Conservation (phyloP, 2,329 filamentous ascomycete genomes). For the Xylariaceae sp. region DNA sequence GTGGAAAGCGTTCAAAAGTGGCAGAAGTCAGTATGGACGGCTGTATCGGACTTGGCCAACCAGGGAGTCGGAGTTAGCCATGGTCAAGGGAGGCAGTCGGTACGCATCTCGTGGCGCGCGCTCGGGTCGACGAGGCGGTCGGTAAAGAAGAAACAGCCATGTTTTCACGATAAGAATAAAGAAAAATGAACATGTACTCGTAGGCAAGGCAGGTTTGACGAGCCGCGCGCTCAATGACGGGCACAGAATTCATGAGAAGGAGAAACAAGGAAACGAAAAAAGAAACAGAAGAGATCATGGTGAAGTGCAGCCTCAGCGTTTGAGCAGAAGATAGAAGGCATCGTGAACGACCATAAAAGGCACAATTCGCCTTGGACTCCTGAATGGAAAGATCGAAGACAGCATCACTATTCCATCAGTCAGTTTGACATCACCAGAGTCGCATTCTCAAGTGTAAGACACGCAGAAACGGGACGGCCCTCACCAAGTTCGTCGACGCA, state of each 20-base stretch:
- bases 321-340: neutral
- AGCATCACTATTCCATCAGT: conserved; percentile 16
- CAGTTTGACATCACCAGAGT: conserved; percentile 11
- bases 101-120: conserved; percentile 17
- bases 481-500: conserved; percentile 19
- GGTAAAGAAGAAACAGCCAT: conserved; percentile 12
- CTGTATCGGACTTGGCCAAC: conserved; percentile 11
- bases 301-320: conserved; percentile 1
- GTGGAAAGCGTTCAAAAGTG: neutral
- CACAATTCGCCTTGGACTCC: conserved; percentile 9
- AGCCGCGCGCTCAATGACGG: conserved; percentile 32
- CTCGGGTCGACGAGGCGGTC: conserved; percentile 16
- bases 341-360: conserved; percentile 17
- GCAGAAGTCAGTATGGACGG: neutral
- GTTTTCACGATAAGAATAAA: conserved; percentile 18
- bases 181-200: neutral
- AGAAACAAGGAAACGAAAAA: conserved; percentile 1
- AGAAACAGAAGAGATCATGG: neutral
- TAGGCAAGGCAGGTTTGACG: conserved; percentile 24
- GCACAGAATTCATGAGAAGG: conserved; percentile 9
- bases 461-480: conserved; percentile 25
- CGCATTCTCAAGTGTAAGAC: conserved; percentile 20
- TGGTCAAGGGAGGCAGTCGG: conserved; percentile 2
- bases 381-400: conserved; percentile 6
- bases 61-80: conserved; percentile 1